Percentiles rank a stretch among this genome's conserved stretches.
These are phyloP conservation scores for Paxillus involutus DNA, from an alignment of 768 basidiomycete species.

Conservation along the genomic window DNA sequence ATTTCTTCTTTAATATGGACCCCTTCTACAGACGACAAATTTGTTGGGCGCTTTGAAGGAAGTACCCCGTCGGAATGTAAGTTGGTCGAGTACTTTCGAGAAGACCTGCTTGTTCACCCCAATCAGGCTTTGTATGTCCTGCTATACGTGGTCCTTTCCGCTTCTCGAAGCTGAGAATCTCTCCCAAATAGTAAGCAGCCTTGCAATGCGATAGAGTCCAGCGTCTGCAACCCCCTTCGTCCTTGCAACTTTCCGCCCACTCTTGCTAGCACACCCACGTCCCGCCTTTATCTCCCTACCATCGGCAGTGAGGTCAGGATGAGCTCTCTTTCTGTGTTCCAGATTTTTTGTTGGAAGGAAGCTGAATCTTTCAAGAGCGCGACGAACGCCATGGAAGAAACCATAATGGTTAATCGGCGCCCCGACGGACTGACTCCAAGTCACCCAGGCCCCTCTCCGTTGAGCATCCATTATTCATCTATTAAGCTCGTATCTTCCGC, in stretches of 20 bases:
- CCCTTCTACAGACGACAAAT: too few relatives aligned
- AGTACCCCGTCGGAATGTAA: too few relatives aligned
- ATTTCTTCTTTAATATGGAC: too few relatives aligned
- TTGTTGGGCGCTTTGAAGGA: too few relatives aligned
- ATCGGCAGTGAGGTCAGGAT: neutral
- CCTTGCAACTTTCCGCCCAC: neutral
- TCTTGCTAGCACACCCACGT: neutral
- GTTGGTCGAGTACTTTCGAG: too few relatives aligned
- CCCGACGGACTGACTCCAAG: neutral
- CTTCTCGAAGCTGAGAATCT: too few relatives aligned
- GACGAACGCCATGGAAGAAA: slow-evolving; percentile 7
- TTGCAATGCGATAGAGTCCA: neutral
- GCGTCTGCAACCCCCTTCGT: neutral
- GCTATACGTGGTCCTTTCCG: too few relatives aligned
- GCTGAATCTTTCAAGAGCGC: slow-evolving; percentile 6
- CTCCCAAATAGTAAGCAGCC: too few relatives aligned
- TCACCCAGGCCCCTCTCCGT: too few relatives aligned
- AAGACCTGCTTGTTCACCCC: too few relatives aligned
- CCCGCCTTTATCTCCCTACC: neutral
- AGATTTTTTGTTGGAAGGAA: slow-evolving; percentile 14
- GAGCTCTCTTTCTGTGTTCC: neutral
- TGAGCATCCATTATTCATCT: too few relatives aligned
- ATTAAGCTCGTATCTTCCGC: neutral
- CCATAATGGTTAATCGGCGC: neutral
- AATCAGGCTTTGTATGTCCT: too few relatives aligned